Evolutionary conservation across 106 monocot species (phyloP), one percentile per base, ranked within the genome.

Genomic region (Allium cepa): DNA sequence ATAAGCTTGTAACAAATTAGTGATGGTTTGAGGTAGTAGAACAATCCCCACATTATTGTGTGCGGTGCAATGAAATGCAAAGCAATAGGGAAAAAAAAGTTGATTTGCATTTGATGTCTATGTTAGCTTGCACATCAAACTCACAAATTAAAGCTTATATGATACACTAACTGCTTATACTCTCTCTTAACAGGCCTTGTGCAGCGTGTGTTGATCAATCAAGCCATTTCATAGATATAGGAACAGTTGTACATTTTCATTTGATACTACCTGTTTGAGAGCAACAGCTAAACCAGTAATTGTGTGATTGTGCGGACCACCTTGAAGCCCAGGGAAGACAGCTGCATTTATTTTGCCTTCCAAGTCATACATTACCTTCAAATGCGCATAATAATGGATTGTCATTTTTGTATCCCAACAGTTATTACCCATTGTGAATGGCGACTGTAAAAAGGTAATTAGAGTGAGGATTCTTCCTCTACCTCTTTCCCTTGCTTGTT

Each of bases 321-420:
- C 97, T 87, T 97, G 97, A 72, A 97, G 92, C 57, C 97, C 97
- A 75, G 97, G 97, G 69, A 97, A 97, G 47, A 97, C 97, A 36
- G 97, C 88, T 65, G 92, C 86, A 87, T 97, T 97, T 53, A 97
- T 97, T 75, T 90, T 97, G 28, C 92, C 97, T 77, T 89, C 92
- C 47, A 77, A 85, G 71, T 97, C 97, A 74, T 97, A 97, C 15
- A 82, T 18, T 78, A 97, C 82, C 97, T 97, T 76, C 48, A 72
- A 69, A 76, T 50, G 15, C 53, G 56, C 36, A 55, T 15, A 55
- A 36, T 36, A 36, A 36, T 36, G 36, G 36, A 36, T 5, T 12
- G 10, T 12, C 8, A 65, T 51, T 56, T 63, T 46, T 45, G 51
- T 27, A 57, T 27, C 27, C 56, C 17, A 28, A 8, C 49, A 8